phyloP scores from a whole-genome alignment of 2,329 filamentous ascomycete genomes.

The Bipolaris gigantea region DNA sequence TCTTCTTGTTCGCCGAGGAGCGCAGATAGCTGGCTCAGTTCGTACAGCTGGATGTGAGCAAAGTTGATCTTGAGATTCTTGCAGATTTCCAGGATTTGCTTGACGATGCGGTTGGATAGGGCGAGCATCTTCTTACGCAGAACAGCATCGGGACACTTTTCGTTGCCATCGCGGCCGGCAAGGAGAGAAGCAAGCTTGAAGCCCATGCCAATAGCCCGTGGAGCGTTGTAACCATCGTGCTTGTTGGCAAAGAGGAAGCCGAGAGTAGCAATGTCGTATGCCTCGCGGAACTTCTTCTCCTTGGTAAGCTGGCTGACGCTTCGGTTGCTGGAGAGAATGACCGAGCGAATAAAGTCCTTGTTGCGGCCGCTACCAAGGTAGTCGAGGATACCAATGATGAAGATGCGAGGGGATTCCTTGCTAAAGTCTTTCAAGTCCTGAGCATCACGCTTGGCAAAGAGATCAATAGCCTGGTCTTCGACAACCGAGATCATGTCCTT shows the following conservation, averaged over 20 bases:
- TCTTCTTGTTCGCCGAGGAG: constrained; percentile 52
- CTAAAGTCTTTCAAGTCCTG: constrained; percentile 32
- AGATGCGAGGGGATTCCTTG: constrained; percentile 36
- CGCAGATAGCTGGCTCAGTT: constrained; percentile 49
- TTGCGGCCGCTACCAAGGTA: constrained; percentile 34
- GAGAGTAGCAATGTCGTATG: constrained; percentile 41
- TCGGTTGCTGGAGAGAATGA: constrained; percentile 33
- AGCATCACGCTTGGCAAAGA: constrained; percentile 35
- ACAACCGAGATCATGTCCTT: constrained; percentile 29
- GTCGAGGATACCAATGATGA: constrained; percentile 36
- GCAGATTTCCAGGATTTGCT: constrained; percentile 47
- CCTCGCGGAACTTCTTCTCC: constrained; percentile 37
- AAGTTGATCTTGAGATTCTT: constrained; percentile 49
- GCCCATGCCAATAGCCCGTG: constrained; percentile 42
- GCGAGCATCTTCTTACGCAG: constrained; percentile 47
- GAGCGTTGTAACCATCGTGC: constrained; percentile 38
- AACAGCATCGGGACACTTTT: constrained; percentile 35
- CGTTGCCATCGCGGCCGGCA: constrained; percentile 31
- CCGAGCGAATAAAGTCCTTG: constrained; percentile 34
- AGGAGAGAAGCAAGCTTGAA: constrained; percentile 44
- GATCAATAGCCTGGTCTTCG: constrained; percentile 31
- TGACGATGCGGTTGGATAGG: constrained; percentile 47
- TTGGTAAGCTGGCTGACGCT: constrained; percentile 30
- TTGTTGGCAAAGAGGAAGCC: constrained; percentile 37
- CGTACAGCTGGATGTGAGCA: constrained; percentile 45